Evolutionary conservation across 305 asterid species (phyloP), one percentile per base, ranked within the genome.

Genomic region (Fraxinus xanthoxyloides): DNA sequence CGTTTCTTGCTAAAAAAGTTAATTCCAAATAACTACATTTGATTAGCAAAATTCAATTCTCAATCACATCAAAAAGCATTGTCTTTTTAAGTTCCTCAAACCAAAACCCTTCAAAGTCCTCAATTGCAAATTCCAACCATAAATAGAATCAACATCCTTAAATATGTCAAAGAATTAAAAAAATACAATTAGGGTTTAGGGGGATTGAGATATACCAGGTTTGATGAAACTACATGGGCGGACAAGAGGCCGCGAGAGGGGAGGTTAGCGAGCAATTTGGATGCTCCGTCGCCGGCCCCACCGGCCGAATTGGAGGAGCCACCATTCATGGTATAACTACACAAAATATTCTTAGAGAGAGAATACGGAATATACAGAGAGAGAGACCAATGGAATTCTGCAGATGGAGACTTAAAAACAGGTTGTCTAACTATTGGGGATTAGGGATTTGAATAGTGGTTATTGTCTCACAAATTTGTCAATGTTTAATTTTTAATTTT

Each of bases 171-270:
- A 3, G 15, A 61, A 61, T 21, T 21, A 15, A 31, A 0, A 35
- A 8, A 24, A 24, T 38, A 3, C 72, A 2, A 43, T 23, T 63
- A 38, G 82, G 73, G 61, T 75, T 40, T 40, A 5, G 63, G 51
- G 26, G 3, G n/a, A 17, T 12, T 8, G 32, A 23, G 32, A 23
- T 17, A 74, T 84, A 88, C 91, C 79, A 82, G 85, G 82, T 80
- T 84, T 78, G 89, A 85, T 17, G 89, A 83, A 48, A 81, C 30
- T 72, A 88, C 79, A 38, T 82, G 73, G 85, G 91, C 83, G 75
- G 91, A 86, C 65, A 88, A 88, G 65, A 86, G 88, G 84, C 91
- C 91, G 5, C 87, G 88, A 67, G 88, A 86, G 15, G 91, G 91
- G 51, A 88, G 91, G 72, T 75, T 67, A 12, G 87, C 63, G 12